Conservation (phyloP, 192 early-diverging fungal species). For the Rhizophagus sp. region DNA sequence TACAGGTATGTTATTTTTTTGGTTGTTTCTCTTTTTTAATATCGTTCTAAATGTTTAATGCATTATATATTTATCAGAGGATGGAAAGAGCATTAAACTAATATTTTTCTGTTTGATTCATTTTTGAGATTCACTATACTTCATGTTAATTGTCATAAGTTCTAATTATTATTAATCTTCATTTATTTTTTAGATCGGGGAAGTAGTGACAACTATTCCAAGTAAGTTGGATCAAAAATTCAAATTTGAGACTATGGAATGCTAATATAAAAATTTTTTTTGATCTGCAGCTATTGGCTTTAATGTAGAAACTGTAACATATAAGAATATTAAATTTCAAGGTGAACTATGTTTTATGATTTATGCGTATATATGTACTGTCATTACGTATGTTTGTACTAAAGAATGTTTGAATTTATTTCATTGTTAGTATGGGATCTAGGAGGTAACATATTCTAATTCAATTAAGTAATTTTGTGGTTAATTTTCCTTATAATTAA, state of each 20-base stretch:
- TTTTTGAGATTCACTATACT: background rate
- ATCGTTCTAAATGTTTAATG: background rate
- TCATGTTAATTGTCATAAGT: background rate
- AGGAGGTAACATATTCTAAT: constrained; percentile 27
- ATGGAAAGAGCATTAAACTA: background rate
- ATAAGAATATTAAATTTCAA: constrained; percentile 99
- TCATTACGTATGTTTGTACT: background rate
- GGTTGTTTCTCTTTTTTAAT: background rate
- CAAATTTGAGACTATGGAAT: background rate
- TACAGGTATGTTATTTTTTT: constrained; percentile 73
- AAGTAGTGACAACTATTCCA: constrained; percentile 96
- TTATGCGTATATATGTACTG: background rate
- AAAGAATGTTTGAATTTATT: background rate
- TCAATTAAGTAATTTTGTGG: background rate
- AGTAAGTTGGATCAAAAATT: constrained; percentile 55
- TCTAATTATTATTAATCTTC: background rate
- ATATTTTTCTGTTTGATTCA: background rate
- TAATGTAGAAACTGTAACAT: constrained; percentile 91
- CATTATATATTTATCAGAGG: background rate
- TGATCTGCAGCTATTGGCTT: constrained; percentile 65
- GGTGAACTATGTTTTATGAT: constrained; percentile 50
- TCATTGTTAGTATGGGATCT: constrained; percentile 29
- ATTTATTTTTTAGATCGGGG: constrained; percentile 81
- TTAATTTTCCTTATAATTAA: background rate
- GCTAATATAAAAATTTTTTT: background rate